Base-by-base conservation (phyloP, 257 asterid species). In the Cynanchum wilfordii region DNA sequence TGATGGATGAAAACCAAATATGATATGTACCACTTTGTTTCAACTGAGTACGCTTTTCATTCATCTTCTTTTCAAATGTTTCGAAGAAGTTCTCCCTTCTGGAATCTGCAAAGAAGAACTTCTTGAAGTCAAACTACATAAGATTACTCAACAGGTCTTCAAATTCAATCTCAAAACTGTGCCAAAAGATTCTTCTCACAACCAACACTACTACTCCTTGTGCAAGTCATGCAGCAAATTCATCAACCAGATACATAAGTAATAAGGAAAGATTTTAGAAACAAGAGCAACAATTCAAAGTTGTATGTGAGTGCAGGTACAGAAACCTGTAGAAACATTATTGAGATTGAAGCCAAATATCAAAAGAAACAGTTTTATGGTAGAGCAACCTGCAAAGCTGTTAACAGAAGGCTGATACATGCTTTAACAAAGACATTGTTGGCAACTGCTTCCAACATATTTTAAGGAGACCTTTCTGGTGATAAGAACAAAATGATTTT, bases 1-100 rank as follows among this genome's bases (percentile, higher is more conserved):
- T 29, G 51, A 74, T 30, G 51, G 68, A 69, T 52, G 27, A 50
- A 75, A 50, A 52, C 69, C 64, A 25, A 51, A 40, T 60, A 74
- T 78, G 82, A 68, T 59, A 36, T 5, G 67, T 87, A 95, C 99
- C 99, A 71, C 99, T 95, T 84, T 87, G 87, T 81, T 86, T 90
- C 70, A 95, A 73, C 79, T 83, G 91, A 16, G 75, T 84, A 54
- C 76, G 96, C 86, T 84, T 95, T 87, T 90, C 96, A 62, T 83
- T 78, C 82, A 91, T 92, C 89, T 95, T 95, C 89, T 86, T 90
- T 87, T 92, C 91, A 82, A 92, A 95, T 70, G 70, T 87, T 81
- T 92, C 92, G 67, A 83, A 89, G 87, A 90, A 83, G 84, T 86
- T 92, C 76, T 75, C 87, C 82, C 82, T 85, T 79, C 87, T 81